Conservation (phyloP, 257 asterid genomes). For the Solanum pinnatisectum region DNA sequence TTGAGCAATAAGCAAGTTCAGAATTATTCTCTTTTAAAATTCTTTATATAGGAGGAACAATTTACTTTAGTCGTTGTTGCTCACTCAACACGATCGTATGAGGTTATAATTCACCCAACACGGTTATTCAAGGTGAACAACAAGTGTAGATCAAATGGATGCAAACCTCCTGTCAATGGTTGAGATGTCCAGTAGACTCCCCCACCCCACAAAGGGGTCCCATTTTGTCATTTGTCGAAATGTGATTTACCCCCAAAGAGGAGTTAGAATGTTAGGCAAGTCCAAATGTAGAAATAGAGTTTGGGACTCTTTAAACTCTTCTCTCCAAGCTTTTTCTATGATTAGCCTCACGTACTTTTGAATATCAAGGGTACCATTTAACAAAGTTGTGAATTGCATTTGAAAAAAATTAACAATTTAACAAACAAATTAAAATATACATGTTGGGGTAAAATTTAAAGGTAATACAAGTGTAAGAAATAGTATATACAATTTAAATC, state of each 20-base stretch:
- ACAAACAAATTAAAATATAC: background rate
- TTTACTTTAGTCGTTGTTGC: background rate
- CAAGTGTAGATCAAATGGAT: background rate
- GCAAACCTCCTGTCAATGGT: no score
- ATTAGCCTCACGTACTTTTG: background rate
- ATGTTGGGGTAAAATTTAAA: background rate
- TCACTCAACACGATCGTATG: background rate
- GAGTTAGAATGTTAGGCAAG: background rate
- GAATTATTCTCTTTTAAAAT: no score
- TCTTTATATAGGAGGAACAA: background rate
- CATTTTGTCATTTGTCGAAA: background rate
- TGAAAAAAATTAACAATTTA: no score
- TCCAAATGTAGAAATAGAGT: background rate
- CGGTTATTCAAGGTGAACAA: no score
- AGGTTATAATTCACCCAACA: background rate
- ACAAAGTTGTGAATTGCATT: background rate
- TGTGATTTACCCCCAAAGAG: background rate
- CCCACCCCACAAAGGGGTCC: background rate
- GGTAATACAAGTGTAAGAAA: background rate
- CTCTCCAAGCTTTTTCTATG: background rate
- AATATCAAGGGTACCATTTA: background rate
- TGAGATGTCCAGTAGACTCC: background rate
- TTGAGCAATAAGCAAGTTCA: no score
- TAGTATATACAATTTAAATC: background rate
- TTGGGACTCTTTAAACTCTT: background rate